Evolutionary conservation across 768 basidiomycete genomes (phyloP).

Genomic region (Kwoniella heveanensis): DNA sequence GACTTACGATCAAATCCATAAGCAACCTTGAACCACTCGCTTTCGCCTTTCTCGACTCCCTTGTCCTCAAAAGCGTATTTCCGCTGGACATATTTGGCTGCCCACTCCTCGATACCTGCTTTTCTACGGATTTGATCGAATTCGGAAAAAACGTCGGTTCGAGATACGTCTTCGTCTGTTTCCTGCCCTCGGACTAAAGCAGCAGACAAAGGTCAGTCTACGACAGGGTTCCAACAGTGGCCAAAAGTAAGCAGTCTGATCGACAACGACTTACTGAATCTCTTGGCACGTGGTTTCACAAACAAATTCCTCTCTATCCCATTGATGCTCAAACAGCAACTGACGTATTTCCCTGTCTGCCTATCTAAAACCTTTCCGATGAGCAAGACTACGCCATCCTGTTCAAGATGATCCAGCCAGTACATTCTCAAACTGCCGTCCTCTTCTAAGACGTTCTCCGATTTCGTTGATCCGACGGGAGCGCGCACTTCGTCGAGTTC

Average conservation of each 20-base stretch:
- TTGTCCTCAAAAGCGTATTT: constrained; percentile 89
- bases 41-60: constrained; percentile 74
- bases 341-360: constrained; percentile 63
- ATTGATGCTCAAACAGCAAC: constrained; percentile 82
- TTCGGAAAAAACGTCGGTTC: constrained; percentile 75
- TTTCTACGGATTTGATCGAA: constrained; percentile 77
- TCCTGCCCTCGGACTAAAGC: constrained; percentile 63
- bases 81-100: constrained; percentile 79
- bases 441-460: constrained; percentile 66
- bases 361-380: constrained; percentile 89
- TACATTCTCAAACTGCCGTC: constrained; percentile 88
- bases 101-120: constrained; percentile 73
- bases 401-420: constrained; percentile 94
- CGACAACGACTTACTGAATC: constrained; percentile 58
- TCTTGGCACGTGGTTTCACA: constrained; percentile 73
- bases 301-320: constrained; percentile 88
- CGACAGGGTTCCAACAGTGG: too few species aligned
- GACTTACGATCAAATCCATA: constrained; percentile 80
- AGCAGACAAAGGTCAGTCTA: not conserved
- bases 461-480: constrained; percentile 31
- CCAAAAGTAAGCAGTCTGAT: too few species aligned
- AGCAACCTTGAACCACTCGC: constrained; percentile 88
- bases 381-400: constrained; percentile 76
- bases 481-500: constrained; percentile 47
- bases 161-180: constrained; percentile 72